These are phyloP conservation scores for Xylariaceae sp. DNA, from an alignment of 2,329 filamentous ascomycete genomes.

Conservation along the genomic window DNA sequence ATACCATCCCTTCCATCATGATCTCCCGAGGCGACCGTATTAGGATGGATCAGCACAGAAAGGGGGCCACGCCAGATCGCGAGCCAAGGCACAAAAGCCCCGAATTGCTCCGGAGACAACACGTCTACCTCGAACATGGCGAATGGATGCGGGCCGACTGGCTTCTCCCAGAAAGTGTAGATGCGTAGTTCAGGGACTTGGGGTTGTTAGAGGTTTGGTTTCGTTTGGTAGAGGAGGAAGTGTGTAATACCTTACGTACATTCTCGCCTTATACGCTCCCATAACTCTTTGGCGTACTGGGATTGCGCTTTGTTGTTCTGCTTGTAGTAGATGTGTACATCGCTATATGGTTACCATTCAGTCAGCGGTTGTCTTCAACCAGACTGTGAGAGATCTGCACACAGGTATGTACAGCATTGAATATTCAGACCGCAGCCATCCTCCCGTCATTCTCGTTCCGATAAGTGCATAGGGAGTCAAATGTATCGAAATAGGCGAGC, in stretches of 20 bases:
- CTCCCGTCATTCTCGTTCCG: too few relatives aligned
- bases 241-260: conserved; percentile 52
- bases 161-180: conserved; percentile 71
- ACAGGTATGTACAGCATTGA: too few relatives aligned
- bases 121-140: conserved; percentile 94
- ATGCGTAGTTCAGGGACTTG: conserved; percentile 80
- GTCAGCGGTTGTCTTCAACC: not conserved
- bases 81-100: conserved; percentile 83
- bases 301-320: conserved; percentile 59
- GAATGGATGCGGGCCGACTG: conserved; percentile 76
- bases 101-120: conserved; percentile 81
- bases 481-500: too few relatives aligned
- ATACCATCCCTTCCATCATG: conserved; percentile 18
- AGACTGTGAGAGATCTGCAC: too few relatives aligned
- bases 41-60: conserved; percentile 77
- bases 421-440: too few relatives aligned
- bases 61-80: conserved; percentile 76
- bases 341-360: conserved; percentile 39
- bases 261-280: conserved; percentile 75
- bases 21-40: conserved; percentile 47
- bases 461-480: too few relatives aligned
- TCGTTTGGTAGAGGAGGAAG: not conserved
- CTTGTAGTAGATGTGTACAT: conserved; percentile 82
- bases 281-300: conserved; percentile 67
- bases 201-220: conserved; percentile 1